phyloP scores from a whole-genome alignment of 768 basidiomycete genomes.

The Harrya chromipes region DNA sequence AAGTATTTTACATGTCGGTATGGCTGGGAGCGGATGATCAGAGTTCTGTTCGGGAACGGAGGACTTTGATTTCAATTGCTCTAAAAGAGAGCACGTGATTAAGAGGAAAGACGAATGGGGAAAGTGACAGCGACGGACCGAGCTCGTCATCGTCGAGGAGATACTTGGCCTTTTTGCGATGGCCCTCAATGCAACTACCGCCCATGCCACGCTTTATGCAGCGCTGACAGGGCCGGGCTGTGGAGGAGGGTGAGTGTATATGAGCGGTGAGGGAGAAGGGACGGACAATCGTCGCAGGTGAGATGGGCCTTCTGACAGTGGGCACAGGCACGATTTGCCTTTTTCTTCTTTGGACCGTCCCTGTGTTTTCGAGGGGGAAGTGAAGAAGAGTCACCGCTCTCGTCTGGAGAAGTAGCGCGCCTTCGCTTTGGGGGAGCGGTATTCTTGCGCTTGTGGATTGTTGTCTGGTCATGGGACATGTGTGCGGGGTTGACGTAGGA shows the following conservation, averaged over 20 bases:
- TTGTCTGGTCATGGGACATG: constrained; percentile 20
- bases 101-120: constrained; percentile 3
- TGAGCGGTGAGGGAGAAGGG: constrained; percentile 2
- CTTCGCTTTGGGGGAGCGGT: constrained; percentile 49
- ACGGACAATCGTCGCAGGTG: constrained; percentile 97
- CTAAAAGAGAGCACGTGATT: constrained; percentile 36
- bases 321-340: constrained; percentile 89
- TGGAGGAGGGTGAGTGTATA: constrained; percentile 13
- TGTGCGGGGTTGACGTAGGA: constrained; percentile 43
- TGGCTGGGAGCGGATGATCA: constrained; percentile 27
- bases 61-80: constrained; percentile 36
- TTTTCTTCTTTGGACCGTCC: constrained; percentile 90
- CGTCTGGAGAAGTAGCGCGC: constrained; percentile 59
- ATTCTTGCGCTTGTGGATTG: constrained; percentile 39
- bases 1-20: constrained; percentile 29
- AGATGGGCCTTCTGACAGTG: constrained; percentile 97
- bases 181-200: constrained; percentile 87
- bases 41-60: constrained; percentile 27
- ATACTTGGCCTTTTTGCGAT: constrained; percentile 98
- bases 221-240: constrained; percentile 94
- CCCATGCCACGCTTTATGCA: constrained; percentile 94
- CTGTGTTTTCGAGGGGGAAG: constrained; percentile 51
- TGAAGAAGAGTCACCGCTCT: constrained; percentile 46
- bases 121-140: constrained; percentile 43
- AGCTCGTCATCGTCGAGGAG: constrained; percentile 92